Base-by-base conservation (phyloP, 1,284 basidiomycete species). In the Lignosus rhinocerotis region DNA sequence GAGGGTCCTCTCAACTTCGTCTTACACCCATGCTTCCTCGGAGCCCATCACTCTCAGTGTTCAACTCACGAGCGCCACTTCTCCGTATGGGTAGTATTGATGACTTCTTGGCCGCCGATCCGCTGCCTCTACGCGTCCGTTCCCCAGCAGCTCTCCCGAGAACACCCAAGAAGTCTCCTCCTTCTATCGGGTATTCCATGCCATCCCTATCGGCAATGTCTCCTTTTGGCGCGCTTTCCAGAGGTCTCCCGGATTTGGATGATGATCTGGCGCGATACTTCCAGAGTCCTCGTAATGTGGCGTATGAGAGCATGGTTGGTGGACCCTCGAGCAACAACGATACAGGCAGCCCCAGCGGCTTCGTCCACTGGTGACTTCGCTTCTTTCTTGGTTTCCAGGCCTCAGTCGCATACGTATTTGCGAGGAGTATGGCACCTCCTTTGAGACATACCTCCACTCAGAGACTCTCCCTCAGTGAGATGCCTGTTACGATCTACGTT, bases 81-180 rank as follows among this genome's bases (percentile, higher is more conserved):
- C 50, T 61, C 21, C 41, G 43, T 2, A 48, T 54, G 17, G 57
- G 54, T 21, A 55, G 52, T 12, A 46, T 55, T 47, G 59, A 59
- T 3, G 62, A 64, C 8, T n/a, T 53, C 7, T n/a, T 64, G 8
- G 41, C 53, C 8, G 51, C 46, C 7, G 59, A 63, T n/a, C 21
- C 56, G 2, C 47, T 41, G 1, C 44, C 62, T 1, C 44, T 52
- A n/a, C 31, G 33, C 2, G 21, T 38, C 3, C 51, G 51, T 1
- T 56, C 57, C 3, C 57, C 59, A 14, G 49, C 14, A 0, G 55
- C n/a, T 1, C 50, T 45, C 6, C 62, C 59, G 8, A 32, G 55
- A 33, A 64, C 62, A 3, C 62, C 62, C 4, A 64, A 59, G 55
- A 61, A 55, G 47, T 59, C 57, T 10, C 59, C 62, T 1, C 38